Evolutionary conservation across 2,329 filamentous ascomycete genomes (phyloP).

Genomic region (Arachnomyces sp.): DNA sequence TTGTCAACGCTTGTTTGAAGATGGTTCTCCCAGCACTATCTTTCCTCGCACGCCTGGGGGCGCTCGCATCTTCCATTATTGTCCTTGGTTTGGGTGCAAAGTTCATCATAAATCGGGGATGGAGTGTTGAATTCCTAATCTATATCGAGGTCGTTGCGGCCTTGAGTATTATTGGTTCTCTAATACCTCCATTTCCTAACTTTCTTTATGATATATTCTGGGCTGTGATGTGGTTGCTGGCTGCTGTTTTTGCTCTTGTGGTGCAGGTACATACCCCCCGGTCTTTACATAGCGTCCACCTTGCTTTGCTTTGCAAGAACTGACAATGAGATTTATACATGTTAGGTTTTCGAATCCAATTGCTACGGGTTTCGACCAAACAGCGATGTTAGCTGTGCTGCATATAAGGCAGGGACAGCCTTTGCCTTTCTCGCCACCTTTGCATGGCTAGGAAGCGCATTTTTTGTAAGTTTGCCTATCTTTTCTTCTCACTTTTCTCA

Average conservation of each 20-base stretch:
- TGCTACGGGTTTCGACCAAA: conserved; percentile 2
- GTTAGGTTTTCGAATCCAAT: conserved; percentile 4
- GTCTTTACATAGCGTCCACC: background rate
- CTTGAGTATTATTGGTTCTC: conserved; percentile 1
- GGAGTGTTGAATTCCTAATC: conserved; percentile 1
- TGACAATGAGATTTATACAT: background rate
- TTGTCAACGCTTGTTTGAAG: background rate
- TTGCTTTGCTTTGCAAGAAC: too few species aligned
- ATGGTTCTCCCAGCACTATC: conserved; percentile 2
- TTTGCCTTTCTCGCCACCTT: conserved; percentile 1
- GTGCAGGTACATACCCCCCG: conserved; percentile 1
- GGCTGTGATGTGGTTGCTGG: conserved; percentile 2
- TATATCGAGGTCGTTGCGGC: conserved; percentile 3
- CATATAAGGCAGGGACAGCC: conserved; percentile 1
- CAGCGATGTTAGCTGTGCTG: conserved; percentile 1
- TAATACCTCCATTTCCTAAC: conserved; percentile 4
- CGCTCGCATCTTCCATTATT: background rate
- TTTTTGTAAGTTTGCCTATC: conserved; percentile 1
- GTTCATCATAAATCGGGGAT: conserved; percentile 3
- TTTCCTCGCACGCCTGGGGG: conserved; percentile 2
- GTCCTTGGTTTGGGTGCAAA: conserved; percentile 1
- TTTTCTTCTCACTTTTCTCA: background rate
- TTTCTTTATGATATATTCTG: conserved; percentile 3
- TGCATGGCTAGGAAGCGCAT: conserved; percentile 2
- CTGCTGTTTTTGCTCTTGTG: background rate